These are phyloP conservation scores for Fusarium zealandicum DNA, from an alignment of 2,329 filamentous ascomycete species.

Conservation along the genomic window DNA sequence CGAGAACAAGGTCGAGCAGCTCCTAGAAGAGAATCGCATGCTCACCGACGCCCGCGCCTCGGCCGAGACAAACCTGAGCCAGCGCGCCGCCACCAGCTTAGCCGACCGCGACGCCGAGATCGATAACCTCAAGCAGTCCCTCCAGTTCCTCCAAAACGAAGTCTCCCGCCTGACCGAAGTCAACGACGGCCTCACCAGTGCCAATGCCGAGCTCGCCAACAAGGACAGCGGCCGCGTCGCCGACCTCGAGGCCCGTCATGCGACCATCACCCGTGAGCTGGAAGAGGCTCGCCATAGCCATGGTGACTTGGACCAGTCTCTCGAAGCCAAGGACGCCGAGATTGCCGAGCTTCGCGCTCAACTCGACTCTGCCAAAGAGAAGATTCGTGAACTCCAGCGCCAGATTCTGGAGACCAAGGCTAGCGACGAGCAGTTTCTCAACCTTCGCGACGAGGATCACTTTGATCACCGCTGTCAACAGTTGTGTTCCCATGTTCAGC, in stretches of 20 bases:
- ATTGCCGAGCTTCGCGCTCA: slow-evolving; percentile 80
- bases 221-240: slow-evolving; percentile 77
- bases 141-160: slow-evolving; percentile 83
- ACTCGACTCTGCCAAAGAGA: slow-evolving; percentile 73
- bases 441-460: slow-evolving; percentile 87
- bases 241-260: slow-evolving; percentile 71
- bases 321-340: slow-evolving; percentile 86
- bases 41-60: slow-evolving; percentile 76
- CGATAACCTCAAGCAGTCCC: slow-evolving; percentile 77
- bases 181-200: slow-evolving; percentile 79
- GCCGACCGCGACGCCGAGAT: slow-evolving; percentile 89
- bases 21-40: slow-evolving; percentile 82
- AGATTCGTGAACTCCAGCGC: slow-evolving; percentile 60
- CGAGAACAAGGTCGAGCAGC: slow-evolving; percentile 82
- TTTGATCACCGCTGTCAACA: slow-evolving; percentile 94
- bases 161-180: slow-evolving; percentile 81
- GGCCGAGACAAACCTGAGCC: slow-evolving; percentile 70
- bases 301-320: slow-evolving; percentile 65
- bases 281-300: slow-evolving; percentile 71
- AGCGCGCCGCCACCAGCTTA: slow-evolving; percentile 73
- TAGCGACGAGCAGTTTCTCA: slow-evolving; percentile 76
- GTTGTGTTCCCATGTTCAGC: slow-evolving; percentile 93
- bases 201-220: slow-evolving; percentile 77
- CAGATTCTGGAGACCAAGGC: slow-evolving; percentile 66
- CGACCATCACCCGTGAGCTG: slow-evolving; percentile 71